Evolutionary conservation across 2,329 filamentous ascomycete species (phyloP).

Genomic region (Xylaria sp.): DNA sequence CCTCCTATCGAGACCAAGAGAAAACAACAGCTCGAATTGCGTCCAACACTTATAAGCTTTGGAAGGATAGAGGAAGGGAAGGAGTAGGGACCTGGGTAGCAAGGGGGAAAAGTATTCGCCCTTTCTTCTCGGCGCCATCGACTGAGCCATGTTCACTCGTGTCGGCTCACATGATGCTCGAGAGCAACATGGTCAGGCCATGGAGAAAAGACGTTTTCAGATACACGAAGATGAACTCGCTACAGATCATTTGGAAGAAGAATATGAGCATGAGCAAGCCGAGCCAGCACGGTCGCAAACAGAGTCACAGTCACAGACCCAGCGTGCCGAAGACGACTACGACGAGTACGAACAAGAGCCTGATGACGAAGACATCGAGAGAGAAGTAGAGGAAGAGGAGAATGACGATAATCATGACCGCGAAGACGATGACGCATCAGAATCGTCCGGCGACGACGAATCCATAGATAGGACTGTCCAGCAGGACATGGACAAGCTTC

Average conservation of each 20-base stretch:
- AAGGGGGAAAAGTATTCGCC: slow-evolving; percentile 1
- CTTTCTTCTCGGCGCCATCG: neutral
- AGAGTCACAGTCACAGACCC: slow-evolving; percentile 40
- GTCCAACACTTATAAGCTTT: neutral
- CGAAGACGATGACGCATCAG: slow-evolving; percentile 57
- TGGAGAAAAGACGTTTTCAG: slow-evolving; percentile 50
- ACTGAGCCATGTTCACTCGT: slow-evolving; percentile 25
- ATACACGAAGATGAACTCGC: slow-evolving; percentile 51
- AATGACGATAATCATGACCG: slow-evolving; percentile 52
- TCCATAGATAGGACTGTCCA: slow-evolving; percentile 74
- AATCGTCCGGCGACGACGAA: slow-evolving; percentile 68
- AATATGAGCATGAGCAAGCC: slow-evolving; percentile 15
- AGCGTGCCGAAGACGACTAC: slow-evolving; percentile 49
- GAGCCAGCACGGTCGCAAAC: slow-evolving; percentile 48
- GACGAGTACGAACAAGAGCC: slow-evolving; percentile 45
- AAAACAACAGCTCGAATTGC: neutral
- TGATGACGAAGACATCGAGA: slow-evolving; percentile 48
- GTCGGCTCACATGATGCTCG: slow-evolving; percentile 43
- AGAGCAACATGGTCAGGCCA: slow-evolving; percentile 41
- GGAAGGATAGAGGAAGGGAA: slow-evolving; percentile 11
- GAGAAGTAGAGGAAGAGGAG: slow-evolving; percentile 54
- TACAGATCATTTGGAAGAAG: slow-evolving; percentile 10
- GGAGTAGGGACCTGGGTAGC: slow-evolving; percentile 10
- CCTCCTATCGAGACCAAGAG: neutral
- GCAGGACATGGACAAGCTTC: slow-evolving; percentile 88